Base-by-base conservation (phyloP, 1,284 basidiomycete species). In the Cerrena zonata region DNA sequence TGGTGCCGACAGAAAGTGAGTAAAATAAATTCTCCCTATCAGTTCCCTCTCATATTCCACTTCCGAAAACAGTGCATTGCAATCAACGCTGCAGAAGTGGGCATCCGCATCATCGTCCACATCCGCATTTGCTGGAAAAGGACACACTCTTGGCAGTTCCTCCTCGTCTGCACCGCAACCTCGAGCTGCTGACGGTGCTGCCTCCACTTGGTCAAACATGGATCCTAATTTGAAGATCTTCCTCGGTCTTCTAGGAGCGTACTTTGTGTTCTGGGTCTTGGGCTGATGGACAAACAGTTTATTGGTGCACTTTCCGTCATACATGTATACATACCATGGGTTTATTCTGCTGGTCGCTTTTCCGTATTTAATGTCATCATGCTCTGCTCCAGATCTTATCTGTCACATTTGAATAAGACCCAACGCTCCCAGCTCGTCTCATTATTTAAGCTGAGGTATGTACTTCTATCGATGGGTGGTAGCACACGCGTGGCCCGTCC, bases 211-310 rank as follows among this genome's bases (percentile, higher is more conserved):
- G 34, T 65, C 70, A 13, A 76, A 77, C 51, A 62, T 89, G 46
- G 78, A 84, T 58, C 81, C 86, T 2, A 82, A 88, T 57, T 63
- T 82, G 50, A 84, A 82, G 63, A 66, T 86, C 18, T 64, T 89
- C 25, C 57, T 86, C 3, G 78, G 71, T 23, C 69, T 90, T 18
- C 55, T 84, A 11, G 82, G 72, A 3, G 77, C 74, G 15, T 90
- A 89, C 64, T 56, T 76, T 12, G 58, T 87, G 43, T 84, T 89
- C 65, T 88, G 80, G 82, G 80, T 67, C 49, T 45, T 70, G 22
- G 68, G 65, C 40, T 55, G 48, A 43, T 22, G 19, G 24, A 18
- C 5, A 12, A 23, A 44, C 15, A 30, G 26, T 50, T 51, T 57
- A 25, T 51, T 48, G 15, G n/a, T n/a, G n/a, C n/a, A n/a, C n/a